phyloP scores from a whole-genome alignment of 2,329 filamentous ascomycete genomes.

The Cordyceps cicadae region DNA sequence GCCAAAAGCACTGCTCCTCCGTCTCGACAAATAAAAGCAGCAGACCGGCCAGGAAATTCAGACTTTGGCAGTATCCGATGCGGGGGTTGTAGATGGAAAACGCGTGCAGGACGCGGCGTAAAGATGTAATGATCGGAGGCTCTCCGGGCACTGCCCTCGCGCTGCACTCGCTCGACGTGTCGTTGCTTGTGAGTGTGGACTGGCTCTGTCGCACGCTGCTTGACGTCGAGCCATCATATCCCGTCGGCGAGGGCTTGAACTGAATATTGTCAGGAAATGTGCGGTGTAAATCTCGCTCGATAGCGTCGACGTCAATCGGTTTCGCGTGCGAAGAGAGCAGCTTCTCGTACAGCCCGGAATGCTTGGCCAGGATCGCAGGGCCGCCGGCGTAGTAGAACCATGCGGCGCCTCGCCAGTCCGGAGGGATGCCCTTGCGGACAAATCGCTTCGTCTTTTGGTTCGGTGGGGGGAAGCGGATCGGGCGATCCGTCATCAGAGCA shows the following conservation, averaged over 20 bases:
- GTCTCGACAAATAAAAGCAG: conserved; percentile 79
- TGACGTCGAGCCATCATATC: conserved; percentile 21
- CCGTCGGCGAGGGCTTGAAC: conserved; percentile 59
- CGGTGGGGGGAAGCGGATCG: conserved; percentile 69
- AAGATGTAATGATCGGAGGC: conserved; percentile 68
- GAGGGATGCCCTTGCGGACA: conserved; percentile 85
- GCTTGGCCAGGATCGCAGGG: conserved; percentile 65
- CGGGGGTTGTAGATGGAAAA: conserved; percentile 86
- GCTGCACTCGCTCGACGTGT: conserved; percentile 22
- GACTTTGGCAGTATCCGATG: conserved; percentile 90
- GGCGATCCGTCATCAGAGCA: conserved; percentile 61
- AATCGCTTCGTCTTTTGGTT: conserved; percentile 82
- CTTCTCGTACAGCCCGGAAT: conserved; percentile 68
- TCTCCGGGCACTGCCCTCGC: conserved; percentile 41
- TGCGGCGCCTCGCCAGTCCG: conserved; percentile 87
- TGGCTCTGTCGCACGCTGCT: conserved; percentile 27
- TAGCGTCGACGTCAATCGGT: conserved; percentile 72
- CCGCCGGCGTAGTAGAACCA: conserved; percentile 97
- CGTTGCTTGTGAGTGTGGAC: conserved; percentile 28
- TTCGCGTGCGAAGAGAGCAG: conserved; percentile 59
- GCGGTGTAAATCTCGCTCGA: conserved; percentile 86
- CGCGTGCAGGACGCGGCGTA: conserved; percentile 78
- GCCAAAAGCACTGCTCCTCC: conserved; percentile 87
- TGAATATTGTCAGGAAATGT: conserved; percentile 91
- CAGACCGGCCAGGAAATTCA: conserved; percentile 90